These are phyloP conservation scores for Rutidosis leptorrhynchoides DNA, from an alignment of 129 eudicot species.

Conservation along the genomic window DNA sequence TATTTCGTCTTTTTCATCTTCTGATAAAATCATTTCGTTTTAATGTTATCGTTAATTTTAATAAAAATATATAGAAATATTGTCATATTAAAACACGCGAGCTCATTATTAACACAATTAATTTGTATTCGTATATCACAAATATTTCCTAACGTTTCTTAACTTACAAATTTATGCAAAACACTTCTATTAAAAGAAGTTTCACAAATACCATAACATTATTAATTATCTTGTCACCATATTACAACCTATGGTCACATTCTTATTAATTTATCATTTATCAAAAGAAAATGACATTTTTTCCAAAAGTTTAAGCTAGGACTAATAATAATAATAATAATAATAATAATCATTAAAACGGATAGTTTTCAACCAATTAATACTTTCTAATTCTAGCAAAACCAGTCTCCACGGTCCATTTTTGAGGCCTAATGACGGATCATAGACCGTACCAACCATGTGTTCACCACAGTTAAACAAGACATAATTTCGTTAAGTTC, in stretches of 20 bases:
- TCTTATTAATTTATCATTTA: not conserved
- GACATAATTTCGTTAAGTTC: not conserved
- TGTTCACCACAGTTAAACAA: not conserved
- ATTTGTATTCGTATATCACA: too few species aligned
- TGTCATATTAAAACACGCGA: too few species aligned
- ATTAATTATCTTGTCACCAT: not conserved
- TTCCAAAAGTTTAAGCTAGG: not conserved
- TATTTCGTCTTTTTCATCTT: too few species aligned
- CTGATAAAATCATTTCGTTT: too few species aligned
- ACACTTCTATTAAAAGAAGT: too few species aligned
- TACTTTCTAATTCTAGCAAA: not conserved
- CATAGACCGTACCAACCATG: not conserved
- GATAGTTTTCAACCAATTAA: not conserved
- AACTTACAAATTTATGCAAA: too few species aligned
- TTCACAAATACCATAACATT: not conserved
- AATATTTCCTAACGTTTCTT: too few species aligned
- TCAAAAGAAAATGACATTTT: not conserved
- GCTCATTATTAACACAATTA: too few species aligned
- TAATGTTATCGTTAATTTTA: too few species aligned
- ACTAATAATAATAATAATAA: too few species aligned
- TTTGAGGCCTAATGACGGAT: not conserved
- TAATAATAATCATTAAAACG: conserved; percentile 1
- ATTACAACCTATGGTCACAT: not conserved
- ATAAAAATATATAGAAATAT: too few species aligned
- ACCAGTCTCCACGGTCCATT: not conserved